Evolutionary conservation across 768 basidiomycete genomes (phyloP).

Genomic region (Jaapia argillacea): DNA sequence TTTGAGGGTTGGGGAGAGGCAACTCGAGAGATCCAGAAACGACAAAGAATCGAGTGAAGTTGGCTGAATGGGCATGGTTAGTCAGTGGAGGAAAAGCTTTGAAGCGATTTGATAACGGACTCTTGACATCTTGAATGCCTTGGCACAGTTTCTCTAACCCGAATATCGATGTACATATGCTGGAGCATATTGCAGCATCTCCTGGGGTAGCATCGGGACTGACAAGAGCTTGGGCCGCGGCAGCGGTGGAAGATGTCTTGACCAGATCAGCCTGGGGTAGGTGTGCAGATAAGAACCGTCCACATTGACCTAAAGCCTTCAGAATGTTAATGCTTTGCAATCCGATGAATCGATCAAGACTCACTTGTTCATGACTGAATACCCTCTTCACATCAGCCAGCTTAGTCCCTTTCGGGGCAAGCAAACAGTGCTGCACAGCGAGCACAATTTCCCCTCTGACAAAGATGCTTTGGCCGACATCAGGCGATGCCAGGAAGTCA

Average conservation of each 20-base stretch:
- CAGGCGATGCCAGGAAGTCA: conserved; percentile 40
- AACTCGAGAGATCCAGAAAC: conserved; percentile 1
- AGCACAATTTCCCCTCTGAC: conserved; percentile 52
- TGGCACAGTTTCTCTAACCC: conserved; percentile 52
- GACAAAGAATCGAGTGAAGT: conserved; percentile 7
- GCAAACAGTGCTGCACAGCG: conserved; percentile 57
- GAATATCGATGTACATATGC: conserved; percentile 48
- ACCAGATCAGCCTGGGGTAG: conserved; percentile 43
- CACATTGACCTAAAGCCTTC: conserved; percentile 75
- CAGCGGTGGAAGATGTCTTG: conserved; percentile 63
- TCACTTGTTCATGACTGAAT: conserved; percentile 75
- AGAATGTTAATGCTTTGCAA: neutral
- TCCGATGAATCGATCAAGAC: conserved; percentile 6
- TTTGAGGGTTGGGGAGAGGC: too few relatives aligned
- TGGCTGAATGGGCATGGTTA: conserved; percentile 2
- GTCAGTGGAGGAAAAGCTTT: conserved; percentile 3
- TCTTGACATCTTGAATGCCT: conserved; percentile 52
- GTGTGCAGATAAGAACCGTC: conserved; percentile 40
- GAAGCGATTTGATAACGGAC: conserved; percentile 23
- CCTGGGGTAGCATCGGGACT: conserved; percentile 18
- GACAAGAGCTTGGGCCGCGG: conserved; percentile 42
- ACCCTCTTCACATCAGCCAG: conserved; percentile 45
- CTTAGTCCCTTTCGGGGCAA: conserved; percentile 49
- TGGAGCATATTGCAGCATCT: conserved; percentile 65
- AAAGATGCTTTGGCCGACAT: conserved; percentile 31